These are phyloP conservation scores for Hysterangium stoloniferum DNA, from an alignment of 768 basidiomycete genomes.

Conservation along the genomic window DNA sequence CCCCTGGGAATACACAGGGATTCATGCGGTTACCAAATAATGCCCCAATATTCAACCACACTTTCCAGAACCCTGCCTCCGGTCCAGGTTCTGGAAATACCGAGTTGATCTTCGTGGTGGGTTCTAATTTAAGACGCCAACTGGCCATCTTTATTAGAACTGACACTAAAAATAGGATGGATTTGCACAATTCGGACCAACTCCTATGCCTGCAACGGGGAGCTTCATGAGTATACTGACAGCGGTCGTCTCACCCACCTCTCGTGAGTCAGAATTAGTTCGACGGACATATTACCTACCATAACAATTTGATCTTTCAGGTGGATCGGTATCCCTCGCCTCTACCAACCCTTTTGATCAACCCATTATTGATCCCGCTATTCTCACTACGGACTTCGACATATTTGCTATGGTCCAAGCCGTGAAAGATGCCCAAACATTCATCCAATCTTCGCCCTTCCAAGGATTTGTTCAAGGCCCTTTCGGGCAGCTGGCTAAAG, in stretches of 20 bases:
- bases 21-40: conserved; percentile 9
- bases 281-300: too few species aligned
- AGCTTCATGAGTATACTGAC: background rate
- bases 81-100: conserved; percentile 28
- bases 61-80: conserved; percentile 24
- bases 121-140: too few species aligned
- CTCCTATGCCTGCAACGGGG: background rate
- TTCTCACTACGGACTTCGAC: conserved; percentile 30
- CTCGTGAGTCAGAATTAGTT: conserved; percentile 10
- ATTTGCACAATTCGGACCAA: too few species aligned
- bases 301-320: conserved; percentile 17
- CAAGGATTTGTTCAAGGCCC: conserved; percentile 21
- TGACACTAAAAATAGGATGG: conserved; percentile 3
- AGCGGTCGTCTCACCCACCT: conserved; percentile 12
- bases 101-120: conserved; percentile 31
- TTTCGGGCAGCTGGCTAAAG: conserved; percentile 7
- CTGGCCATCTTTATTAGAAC: too few species aligned
- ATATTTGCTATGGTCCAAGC: conserved; percentile 24
- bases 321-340: conserved; percentile 32
- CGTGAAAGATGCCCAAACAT: conserved; percentile 19
- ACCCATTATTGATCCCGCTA: conserved; percentile 44
- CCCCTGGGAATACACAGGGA: background rate
- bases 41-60: background rate
- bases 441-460: conserved; percentile 24
- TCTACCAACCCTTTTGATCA: conserved; percentile 37